Conservation (phyloP, 805 yeast species). For the Pichia insulana region DNA sequence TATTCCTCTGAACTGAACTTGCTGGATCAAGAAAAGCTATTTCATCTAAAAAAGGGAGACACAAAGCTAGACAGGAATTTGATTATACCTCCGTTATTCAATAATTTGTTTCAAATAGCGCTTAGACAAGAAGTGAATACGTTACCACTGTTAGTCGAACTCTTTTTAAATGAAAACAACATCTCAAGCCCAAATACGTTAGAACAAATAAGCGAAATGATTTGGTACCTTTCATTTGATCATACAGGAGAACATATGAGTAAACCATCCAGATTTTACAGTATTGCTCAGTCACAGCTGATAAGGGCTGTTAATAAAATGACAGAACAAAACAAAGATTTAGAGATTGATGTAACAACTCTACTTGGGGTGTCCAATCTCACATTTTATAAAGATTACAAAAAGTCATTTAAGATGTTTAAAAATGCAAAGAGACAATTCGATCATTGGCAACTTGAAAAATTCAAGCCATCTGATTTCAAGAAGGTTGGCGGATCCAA, state of each 20-base stretch:
- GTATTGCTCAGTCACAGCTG: slow-evolving; percentile 20
- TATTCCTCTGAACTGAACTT: slow-evolving; percentile 14
- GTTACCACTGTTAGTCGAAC: slow-evolving; percentile 17
- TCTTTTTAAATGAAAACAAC: slow-evolving; percentile 13
- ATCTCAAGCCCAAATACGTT: slow-evolving; percentile 11
- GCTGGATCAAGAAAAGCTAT: slow-evolving; percentile 24
- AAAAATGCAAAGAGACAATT: slow-evolving; percentile 25
- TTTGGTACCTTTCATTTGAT: slow-evolving; percentile 25
- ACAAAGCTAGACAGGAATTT: slow-evolving; percentile 13
- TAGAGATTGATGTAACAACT: slow-evolving; percentile 20
- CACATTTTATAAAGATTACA: slow-evolving; percentile 17
- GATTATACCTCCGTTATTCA: slow-evolving; percentile 22
- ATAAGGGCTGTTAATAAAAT: slow-evolving; percentile 18
- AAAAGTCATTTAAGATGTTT: slow-evolving; percentile 19
- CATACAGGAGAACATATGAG: slow-evolving; percentile 20
- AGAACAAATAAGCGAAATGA: slow-evolving; percentile 22
- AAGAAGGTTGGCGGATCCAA: slow-evolving; percentile 11
- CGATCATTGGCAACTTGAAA: slow-evolving; percentile 26
- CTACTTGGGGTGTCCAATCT: slow-evolving; percentile 25
- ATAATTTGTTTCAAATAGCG: slow-evolving; percentile 20
- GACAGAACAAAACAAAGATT: slow-evolving; percentile 9
- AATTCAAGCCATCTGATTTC: slow-evolving; percentile 26
- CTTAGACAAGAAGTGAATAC: slow-evolving; percentile 16
- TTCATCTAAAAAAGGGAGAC: slow-evolving; percentile 16
- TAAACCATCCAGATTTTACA: slow-evolving; percentile 17